phyloP scores from a whole-genome alignment of 1,284 basidiomycete genomes.

The Puccinia novopanici region DNA sequence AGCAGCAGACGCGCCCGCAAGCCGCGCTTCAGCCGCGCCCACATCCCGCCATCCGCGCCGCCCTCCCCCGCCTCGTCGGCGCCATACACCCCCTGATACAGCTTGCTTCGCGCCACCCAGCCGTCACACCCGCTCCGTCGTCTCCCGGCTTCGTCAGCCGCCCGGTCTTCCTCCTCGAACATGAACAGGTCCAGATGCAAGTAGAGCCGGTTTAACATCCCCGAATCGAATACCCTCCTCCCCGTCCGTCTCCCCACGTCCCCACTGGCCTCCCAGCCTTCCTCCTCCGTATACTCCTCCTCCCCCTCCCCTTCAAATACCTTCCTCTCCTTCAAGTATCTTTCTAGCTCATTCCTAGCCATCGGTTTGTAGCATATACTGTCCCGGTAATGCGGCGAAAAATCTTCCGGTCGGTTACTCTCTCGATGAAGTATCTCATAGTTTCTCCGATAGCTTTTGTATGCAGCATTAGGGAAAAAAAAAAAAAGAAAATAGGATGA shows the following conservation, averaged over 20 bases:
- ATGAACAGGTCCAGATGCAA: constrained; percentile 73
- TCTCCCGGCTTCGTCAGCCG: not conserved
- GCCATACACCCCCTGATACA: constrained; percentile 7
- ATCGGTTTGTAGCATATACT: constrained; percentile 76
- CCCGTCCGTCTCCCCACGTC: not conserved
- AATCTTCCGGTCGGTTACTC: constrained; percentile 65
- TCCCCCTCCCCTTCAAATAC: constrained; percentile 58
- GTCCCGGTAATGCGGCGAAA: constrained; percentile 72
- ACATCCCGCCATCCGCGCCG: not conserved
- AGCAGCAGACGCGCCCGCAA: not conserved
- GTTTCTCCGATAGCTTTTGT: constrained; percentile 68
- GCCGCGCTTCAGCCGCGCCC: not conserved
- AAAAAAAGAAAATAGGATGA: not conserved
- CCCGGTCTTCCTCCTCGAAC: constrained; percentile 61
- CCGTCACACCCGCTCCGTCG: not conserved
- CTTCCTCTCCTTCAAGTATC: constrained; percentile 65
- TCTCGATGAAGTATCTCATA: constrained; percentile 65
- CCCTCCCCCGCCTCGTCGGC: not conserved
- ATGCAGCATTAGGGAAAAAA: not conserved
- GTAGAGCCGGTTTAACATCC: constrained; percentile 75
- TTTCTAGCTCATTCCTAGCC: constrained; percentile 68
- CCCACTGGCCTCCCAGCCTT: constrained; percentile 56
- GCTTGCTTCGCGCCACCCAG: not conserved
- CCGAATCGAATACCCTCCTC: constrained; percentile 66
- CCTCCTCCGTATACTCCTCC: constrained; percentile 65